phyloP scores from a whole-genome alignment of 768 basidiomycete species.

The Leccinum arenicola region DNA sequence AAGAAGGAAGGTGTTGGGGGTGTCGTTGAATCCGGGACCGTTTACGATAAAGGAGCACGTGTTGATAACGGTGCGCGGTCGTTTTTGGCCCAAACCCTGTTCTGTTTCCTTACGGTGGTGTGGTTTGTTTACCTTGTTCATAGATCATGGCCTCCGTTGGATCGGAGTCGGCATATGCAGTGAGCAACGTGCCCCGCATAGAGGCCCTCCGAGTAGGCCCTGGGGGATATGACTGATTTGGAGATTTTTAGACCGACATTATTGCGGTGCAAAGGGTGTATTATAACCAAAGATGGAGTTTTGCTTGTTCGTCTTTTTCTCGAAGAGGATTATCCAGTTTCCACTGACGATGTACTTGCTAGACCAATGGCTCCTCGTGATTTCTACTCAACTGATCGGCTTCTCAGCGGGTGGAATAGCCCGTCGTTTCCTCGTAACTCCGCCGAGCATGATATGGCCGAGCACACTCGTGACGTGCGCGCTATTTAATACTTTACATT shows the following conservation, averaged over 20 bases:
- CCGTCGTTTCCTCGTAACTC: slow-evolving; percentile 72
- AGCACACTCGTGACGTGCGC: slow-evolving; percentile 72
- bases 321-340: neutral
- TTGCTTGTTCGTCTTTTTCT: slow-evolving; percentile 45
- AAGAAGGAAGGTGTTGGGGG: slow-evolving; percentile 52
- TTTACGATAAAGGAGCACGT: slow-evolving; percentile 81
- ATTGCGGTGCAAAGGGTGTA: slow-evolving; percentile 74
- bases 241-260: slow-evolving; percentile 50
- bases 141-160: slow-evolving; percentile 58
- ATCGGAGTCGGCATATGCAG: slow-evolving; percentile 57
- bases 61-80: slow-evolving; percentile 47
- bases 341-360: slow-evolving; percentile 8
- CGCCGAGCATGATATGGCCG: slow-evolving; percentile 67
- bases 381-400: slow-evolving; percentile 75
- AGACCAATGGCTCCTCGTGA: slow-evolving; percentile 80
- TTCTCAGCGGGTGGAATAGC: slow-evolving; percentile 79
- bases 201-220: neutral
- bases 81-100: slow-evolving; percentile 22
- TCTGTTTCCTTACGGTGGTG: neutral
- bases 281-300: slow-evolving; percentile 62
- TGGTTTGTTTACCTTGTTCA: slow-evolving; percentile 24
- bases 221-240: neutral
- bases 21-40: slow-evolving; percentile 69
- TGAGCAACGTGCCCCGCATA: slow-evolving; percentile 15
- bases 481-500: slow-evolving; percentile 75